Evolutionary conservation across 805 yeast species (phyloP), one percentile per base, ranked within the genome.

Genomic region (Danielia oregonensis): DNA sequence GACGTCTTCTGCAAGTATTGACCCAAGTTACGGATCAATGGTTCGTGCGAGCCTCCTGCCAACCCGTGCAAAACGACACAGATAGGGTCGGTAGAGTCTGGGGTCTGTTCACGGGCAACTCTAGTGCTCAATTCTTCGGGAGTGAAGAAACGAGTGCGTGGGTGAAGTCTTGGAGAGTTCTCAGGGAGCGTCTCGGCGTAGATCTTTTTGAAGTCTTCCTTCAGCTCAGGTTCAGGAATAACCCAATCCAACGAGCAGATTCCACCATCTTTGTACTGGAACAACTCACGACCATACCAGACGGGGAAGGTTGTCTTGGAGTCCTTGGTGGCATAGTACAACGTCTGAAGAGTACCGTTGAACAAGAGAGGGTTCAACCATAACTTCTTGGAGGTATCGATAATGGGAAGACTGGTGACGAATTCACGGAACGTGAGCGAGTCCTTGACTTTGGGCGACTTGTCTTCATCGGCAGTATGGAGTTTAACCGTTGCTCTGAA

Each of bases 31-130:
- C 93, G 69, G 26, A 86, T 77, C 51, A 86, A 78, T 5, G 83
- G 69, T 53, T 86, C 95, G 42, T 81, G 84, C n/a, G 89, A 79
- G 0, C 95, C 93, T 5, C 95, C 95, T 2, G 85, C 80, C 24
- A 86, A 70, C 0, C 95, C 95, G 52, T 86, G 95, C 26, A 83
- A 57, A 3, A 76, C 60, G 19, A 86, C 71, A 12, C 82, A 63
- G 50, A 86, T 64, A 2, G 94, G 94, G 30, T 57, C 68, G 3
- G 65, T 46, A 31, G 59, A 64, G 13, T 61, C 61, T 11, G 26
- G 47, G 5, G 18, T 25, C 24, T 40, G 44, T 15, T 31, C 45
- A 6, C 33, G 32, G 4, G 33, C 35, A 8, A 39, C 42, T 17
- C 36, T 25, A 33, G 48, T 32, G 48, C 46, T 55, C 28, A 74